Evolutionary conservation across 1,139 yeast genomes (phyloP).

Genomic region (Pneumocystis murina): DNA sequence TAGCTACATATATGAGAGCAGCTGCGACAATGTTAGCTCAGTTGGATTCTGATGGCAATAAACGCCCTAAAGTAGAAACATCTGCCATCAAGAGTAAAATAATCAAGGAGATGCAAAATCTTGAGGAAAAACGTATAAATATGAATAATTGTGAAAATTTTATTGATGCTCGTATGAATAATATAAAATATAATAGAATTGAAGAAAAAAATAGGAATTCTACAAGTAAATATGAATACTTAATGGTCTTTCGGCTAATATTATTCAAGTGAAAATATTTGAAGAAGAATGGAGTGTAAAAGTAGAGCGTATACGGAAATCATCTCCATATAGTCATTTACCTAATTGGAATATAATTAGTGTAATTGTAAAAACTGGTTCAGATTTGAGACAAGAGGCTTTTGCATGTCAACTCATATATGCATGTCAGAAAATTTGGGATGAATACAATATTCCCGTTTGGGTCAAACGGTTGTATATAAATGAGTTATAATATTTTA

Average conservation of each 20-base stretch:
- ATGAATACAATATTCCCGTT: constrained; percentile 43
- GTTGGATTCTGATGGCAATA: constrained; percentile 49
- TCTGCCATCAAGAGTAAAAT: constrained; percentile 60
- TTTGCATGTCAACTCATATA: constrained; percentile 89
- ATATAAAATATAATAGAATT: not conserved
- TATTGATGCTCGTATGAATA: not conserved
- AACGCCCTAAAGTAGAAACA: constrained; percentile 59
- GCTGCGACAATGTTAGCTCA: constrained; percentile 92
- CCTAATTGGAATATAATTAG: constrained; percentile 91
- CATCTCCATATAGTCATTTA: constrained; percentile 69
- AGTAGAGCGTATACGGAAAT: constrained; percentile 57
- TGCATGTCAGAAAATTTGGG: constrained; percentile 77
- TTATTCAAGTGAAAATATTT: constrained; percentile 51
- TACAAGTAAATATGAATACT: constrained; percentile 44
- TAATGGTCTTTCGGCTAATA: constrained; percentile 85
- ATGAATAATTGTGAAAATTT: constrained; percentile 9
- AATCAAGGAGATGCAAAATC: constrained; percentile 72
- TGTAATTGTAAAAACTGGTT: constrained; percentile 91
- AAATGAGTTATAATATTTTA: not conserved
- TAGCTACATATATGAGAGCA: constrained; percentile 86
- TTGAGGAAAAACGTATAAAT: constrained; percentile 42
- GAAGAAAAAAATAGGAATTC: constrained; percentile 15
- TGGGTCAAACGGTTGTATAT: constrained; percentile 47
- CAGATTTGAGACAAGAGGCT: constrained; percentile 90
- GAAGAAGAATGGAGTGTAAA: constrained; percentile 90